A percentile compares a stretch with the other conserved stretches of the same genome.
Conservation (phyloP, 345 rosid genomes). For the Eucalyptus urophylla region DNA sequence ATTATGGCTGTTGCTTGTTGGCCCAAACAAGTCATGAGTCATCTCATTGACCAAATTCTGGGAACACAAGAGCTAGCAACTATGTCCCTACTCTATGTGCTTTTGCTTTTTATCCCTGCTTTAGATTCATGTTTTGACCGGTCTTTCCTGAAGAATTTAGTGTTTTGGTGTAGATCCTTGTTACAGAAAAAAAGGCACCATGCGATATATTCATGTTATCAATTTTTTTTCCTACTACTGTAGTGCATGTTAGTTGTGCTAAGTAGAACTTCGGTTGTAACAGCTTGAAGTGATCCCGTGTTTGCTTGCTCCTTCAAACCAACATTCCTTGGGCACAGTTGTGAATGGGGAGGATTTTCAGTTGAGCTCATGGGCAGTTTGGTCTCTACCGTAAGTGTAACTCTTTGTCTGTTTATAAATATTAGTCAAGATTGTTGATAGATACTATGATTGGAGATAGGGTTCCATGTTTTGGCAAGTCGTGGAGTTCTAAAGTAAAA, state of each 20-base stretch:
- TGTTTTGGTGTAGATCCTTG: not conserved
- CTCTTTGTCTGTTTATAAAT: not conserved
- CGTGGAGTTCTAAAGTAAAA: not conserved
- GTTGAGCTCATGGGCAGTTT: constrained; percentile 45
- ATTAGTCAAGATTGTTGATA: not conserved
- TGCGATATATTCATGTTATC: not conserved
- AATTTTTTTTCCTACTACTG: not conserved
- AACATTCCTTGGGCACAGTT: constrained; percentile 13
- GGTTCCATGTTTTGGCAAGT: not conserved
- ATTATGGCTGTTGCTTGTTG: not conserved
- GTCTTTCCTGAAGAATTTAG: not conserved
- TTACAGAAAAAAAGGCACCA: not conserved
- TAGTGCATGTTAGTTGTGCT: not conserved
- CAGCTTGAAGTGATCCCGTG: constrained; percentile 90
- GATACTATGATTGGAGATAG: not conserved
- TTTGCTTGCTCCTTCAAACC: constrained; percentile 53
- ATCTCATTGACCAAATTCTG: not conserved
- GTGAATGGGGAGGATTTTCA: constrained; percentile 11
- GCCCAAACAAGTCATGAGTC: not conserved
- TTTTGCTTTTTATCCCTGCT: not conserved
- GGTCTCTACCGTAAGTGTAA: constrained; percentile 72
- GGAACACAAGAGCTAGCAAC: not conserved
- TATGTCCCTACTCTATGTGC: not conserved
- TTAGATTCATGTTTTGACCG: not conserved
- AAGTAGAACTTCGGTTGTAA: constrained; percentile 8